phyloP scores from a whole-genome alignment of 371 early-diverging fungal species.

The Lichtheimia ramosa region DNA sequence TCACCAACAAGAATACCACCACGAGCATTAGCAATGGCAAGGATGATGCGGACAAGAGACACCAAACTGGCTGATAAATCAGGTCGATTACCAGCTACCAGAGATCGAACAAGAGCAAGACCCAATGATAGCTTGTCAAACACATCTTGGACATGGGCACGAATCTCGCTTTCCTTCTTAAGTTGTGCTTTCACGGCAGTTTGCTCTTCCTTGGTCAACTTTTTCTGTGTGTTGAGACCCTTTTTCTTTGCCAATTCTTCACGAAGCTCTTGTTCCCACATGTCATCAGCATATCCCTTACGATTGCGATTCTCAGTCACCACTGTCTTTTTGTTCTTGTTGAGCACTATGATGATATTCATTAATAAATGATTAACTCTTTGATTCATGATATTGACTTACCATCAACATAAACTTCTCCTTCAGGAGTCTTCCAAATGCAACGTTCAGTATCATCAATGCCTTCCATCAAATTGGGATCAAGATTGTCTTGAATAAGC shows the following conservation, averaged over 20 bases:
- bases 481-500: conserved; percentile 42
- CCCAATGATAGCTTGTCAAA: conserved; percentile 57
- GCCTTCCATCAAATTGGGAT: conserved; percentile 42
- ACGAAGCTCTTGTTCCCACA: conserved; percentile 85
- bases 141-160: conserved; percentile 62
- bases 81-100: conserved; percentile 61
- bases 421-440: conserved; percentile 74
- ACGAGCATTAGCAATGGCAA: conserved; percentile 53
- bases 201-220: conserved; percentile 83
- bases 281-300: conserved; percentile 67
- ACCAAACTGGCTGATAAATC: conserved; percentile 44
- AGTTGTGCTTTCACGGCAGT: conserved; percentile 71
- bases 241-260: conserved; percentile 78
- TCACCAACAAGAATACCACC: conserved; percentile 60
- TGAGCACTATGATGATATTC: not conserved
- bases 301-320: conserved; percentile 53
- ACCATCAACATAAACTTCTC: conserved; percentile 67
- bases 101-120: conserved; percentile 63
- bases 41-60: conserved; percentile 46
- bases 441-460: conserved; percentile 56
- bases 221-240: conserved; percentile 43
- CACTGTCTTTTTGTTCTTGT: conserved; percentile 47
- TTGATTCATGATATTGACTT: not conserved
- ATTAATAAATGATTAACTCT: not conserved
- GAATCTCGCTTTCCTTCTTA: conserved; percentile 74